Base-by-base conservation (phyloP, 148 eudicot genomes). In the Amaranthus cruentus region DNA sequence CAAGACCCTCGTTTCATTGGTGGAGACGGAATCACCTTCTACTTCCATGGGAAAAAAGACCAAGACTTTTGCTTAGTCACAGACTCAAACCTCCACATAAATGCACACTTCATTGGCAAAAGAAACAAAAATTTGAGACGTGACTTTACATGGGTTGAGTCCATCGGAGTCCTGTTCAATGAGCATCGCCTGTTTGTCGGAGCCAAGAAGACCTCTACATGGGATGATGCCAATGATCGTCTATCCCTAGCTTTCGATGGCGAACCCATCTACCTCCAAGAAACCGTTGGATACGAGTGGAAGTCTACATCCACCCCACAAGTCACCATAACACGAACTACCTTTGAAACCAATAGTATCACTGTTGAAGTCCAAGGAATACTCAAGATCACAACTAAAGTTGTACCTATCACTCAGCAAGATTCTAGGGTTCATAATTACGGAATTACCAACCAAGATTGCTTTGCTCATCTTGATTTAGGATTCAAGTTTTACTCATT, bases 101-200 rank as follows among this genome's bases (percentile, higher is more conserved):
- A 86, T 12, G 85, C 77, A 21, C 89, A 84, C 76, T 84, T 84
- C 80, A 86, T 86, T 15, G 85, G 87, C 1, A 82, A 80, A 46
- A 49, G 79, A 47, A 78, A 64, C 72, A 9, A 28, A 2, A 66
- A 75, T 10, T 80, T 84, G 85, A 68, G 56, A 4, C 71, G 87
- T 54, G 89, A 86, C 81, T 84, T 82, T 75, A 86, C 89, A 0
- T 86, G 89, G 89, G 85, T 86, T 54, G 84, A 86, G 48, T 82
- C 87, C 14, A 70, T 86, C 8, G 85, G 84, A 8, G 62, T 86
- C 72, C 83, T 86, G 69, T 86, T 84, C 49, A 77, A 78, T 82
- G 53, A 59, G 53, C 87, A 84, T 62, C 75, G 74, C 13, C 77
- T 86, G 55, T 82, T 62, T 68, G 4, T 86, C 7, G 84, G 84